These are phyloP conservation scores for Plasmodium malariae DNA, from an alignment of 169 alveolate genomes.

Conservation along the genomic window DNA sequence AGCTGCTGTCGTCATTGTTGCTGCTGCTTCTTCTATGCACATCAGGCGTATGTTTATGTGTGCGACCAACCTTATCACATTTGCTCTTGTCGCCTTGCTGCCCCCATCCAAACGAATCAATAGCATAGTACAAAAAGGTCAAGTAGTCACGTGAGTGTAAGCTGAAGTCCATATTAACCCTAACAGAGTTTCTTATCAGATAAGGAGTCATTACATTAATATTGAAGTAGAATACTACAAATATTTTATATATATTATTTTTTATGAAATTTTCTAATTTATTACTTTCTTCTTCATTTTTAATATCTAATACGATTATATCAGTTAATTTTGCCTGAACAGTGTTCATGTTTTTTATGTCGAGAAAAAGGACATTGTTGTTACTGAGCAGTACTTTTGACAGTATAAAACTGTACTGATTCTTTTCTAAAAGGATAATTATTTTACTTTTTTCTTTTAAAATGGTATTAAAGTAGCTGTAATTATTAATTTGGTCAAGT, in stretches of 20 bases:
- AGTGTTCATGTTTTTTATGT: neutral
- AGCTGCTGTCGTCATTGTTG: too few relatives aligned
- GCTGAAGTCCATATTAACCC: constrained; percentile 40
- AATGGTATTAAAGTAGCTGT: constrained; percentile 2
- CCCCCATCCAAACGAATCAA: too few relatives aligned
- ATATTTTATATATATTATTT: constrained; percentile 6
- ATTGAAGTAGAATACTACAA: constrained; percentile 16
- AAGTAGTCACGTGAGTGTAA: constrained; percentile 11
- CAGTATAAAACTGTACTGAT: constrained; percentile 12
- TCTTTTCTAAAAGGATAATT: constrained; percentile 20
- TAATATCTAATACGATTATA: constrained; percentile 19
- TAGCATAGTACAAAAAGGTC: constrained; percentile 1
- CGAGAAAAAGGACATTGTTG: constrained; percentile 15
- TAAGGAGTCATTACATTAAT: neutral
- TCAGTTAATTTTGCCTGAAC: constrained; percentile 9
- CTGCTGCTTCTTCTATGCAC: too few relatives aligned
- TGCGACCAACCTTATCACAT: too few relatives aligned
- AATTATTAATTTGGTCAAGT: neutral
- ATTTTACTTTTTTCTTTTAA: constrained; percentile 2
- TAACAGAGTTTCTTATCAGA: neutral
- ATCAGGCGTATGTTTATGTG: too few relatives aligned
- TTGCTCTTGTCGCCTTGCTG: too few relatives aligned
- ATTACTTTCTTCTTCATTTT: neutral
- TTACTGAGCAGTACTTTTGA: constrained; percentile 14
- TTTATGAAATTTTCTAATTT: constrained; percentile 2